Percentiles rank a stretch among this genome's conserved stretches.
Evolutionary conservation across 257 asterid genomes (phyloP).

Genomic region (Solanum chmielewskii): DNA sequence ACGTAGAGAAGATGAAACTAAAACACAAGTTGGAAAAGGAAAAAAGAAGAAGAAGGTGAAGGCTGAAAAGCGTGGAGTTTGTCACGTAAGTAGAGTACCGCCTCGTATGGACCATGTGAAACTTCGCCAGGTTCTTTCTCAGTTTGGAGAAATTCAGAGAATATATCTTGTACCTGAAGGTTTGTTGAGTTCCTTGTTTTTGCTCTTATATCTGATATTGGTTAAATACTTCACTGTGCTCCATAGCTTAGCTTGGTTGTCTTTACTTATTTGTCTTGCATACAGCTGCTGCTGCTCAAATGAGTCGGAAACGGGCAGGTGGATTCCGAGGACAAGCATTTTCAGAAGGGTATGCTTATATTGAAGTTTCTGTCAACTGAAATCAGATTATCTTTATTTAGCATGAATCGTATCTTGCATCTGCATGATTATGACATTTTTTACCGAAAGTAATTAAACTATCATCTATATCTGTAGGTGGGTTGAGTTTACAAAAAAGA

Average conservation of each 20-base stretch:
- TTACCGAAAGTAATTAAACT: not conserved
- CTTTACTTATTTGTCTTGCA: not conserved
- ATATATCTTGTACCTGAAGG: slow-evolving; percentile 86
- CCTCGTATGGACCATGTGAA: slow-evolving; percentile 80
- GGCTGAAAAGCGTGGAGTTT: slow-evolving; percentile 47
- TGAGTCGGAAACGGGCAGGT: slow-evolving; percentile 57
- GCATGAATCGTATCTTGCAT: not conserved
- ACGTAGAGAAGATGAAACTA: slow-evolving; percentile 1
- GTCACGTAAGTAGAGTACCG: slow-evolving; percentile 82
- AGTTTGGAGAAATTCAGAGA: slow-evolving; percentile 67
- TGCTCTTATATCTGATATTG: not conserved
- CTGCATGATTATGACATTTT: not conserved
- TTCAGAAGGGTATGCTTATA: slow-evolving; percentile 67
- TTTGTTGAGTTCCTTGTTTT: slow-evolving; percentile 4
- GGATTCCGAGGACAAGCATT: slow-evolving; percentile 76
- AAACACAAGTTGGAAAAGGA: slow-evolving; percentile 8
- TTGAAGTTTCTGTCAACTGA: not conserved
- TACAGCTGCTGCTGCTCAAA: slow-evolving; percentile 49
- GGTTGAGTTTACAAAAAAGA: slow-evolving; percentile 80
- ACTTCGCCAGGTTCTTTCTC: slow-evolving; percentile 72
- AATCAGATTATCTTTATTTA: not conserved
- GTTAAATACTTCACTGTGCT: not conserved
- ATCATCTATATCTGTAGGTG: slow-evolving; percentile 42
- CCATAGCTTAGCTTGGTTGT: not conserved
- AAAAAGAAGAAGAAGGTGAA: slow-evolving; percentile 18